Evolutionary conservation across 2,329 filamentous ascomycete species (phyloP).

Genomic region (Colletotrichum ledebouriae): DNA sequence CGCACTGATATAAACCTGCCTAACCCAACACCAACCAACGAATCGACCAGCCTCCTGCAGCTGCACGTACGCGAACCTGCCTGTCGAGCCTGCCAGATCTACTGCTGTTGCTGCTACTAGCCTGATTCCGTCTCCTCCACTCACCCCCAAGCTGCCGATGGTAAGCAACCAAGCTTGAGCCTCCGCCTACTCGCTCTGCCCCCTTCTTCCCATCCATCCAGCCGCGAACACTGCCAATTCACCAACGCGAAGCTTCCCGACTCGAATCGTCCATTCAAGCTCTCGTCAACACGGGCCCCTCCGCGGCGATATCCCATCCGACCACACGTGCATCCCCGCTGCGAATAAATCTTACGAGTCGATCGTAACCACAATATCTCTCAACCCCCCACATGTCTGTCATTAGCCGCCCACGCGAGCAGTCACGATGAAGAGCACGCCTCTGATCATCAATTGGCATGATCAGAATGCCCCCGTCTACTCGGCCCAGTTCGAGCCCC

Average conservation of each 20-base stretch:
- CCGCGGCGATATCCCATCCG: slow-evolving; percentile 5
- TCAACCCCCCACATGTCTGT: slow-evolving; percentile 32
- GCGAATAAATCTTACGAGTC: slow-evolving; percentile 23
- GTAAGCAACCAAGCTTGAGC: slow-evolving; percentile 37
- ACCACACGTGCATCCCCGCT: background rate
- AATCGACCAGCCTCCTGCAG: slow-evolving; percentile 22
- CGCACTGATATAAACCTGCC: slow-evolving; percentile 20
- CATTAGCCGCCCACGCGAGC: slow-evolving; percentile 44
- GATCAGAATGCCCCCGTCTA: slow-evolving; percentile 97
- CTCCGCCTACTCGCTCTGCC: slow-evolving; percentile 5
- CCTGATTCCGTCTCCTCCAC: slow-evolving; percentile 11
- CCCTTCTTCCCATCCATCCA: slow-evolving; percentile 12
- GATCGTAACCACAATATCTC: slow-evolving; percentile 6
- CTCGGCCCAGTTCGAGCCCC: slow-evolving; percentile 94
- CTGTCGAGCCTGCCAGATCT: slow-evolving; percentile 34
- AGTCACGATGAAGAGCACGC: slow-evolving; percentile 89
- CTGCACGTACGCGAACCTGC: background rate
- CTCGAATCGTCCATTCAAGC: slow-evolving; percentile 25
- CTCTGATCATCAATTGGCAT: slow-evolving; percentile 98
- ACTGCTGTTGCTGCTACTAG: slow-evolving; percentile 2
- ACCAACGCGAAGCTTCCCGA: slow-evolving; percentile 33
- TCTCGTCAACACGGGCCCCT: slow-evolving; percentile 10
- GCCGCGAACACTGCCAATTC: slow-evolving; percentile 17
- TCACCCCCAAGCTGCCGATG: slow-evolving; percentile 22
- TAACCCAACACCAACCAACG: slow-evolving; percentile 6